Base-by-base conservation (phyloP, 192 early-diverging fungal species). In the Umbelopsis sp. region DNA sequence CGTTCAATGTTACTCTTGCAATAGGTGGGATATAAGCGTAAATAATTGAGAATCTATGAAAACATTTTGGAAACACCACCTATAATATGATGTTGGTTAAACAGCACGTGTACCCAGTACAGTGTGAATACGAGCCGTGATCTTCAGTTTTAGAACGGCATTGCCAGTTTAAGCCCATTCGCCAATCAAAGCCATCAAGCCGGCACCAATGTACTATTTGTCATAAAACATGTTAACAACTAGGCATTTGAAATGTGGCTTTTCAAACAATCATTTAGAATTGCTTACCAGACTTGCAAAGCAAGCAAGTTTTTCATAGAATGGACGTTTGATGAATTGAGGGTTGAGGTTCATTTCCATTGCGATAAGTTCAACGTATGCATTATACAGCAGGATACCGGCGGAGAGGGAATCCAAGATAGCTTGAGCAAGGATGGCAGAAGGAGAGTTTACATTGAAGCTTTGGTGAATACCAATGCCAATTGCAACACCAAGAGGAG, bases 301-400 rank as follows among this genome's bases (percentile, higher is more conserved):
- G 11, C 68, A 74, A 9, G 45, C 29, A 2, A 68, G 17, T 17
- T 79, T 79, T 22, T 68, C 49, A 14, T 3, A 3, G 3, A 45
- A 36, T 14, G 65, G 44, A 0, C 34, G 45, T 25, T 62, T 21
- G 21, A 56, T 21, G 29, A 74, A 79, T 4, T 71, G 66, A n/a
- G 45, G 43, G 22, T 70, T 80, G 34, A 76, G 77, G 44, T 65
- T 78, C 9, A 78, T 78, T 51, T 78, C 77, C 21, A 88, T 83
- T 24, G 87, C 88, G 47, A 94, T 83, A 29, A 94, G 74, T 4
- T 90, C 89, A 22, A 89, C 88, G 66, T 88, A 87, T n/a, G 89
- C 89, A 24, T 88, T 87, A 84, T 95, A 94, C 3, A 94, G 34
- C 38, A 96, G 76, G 44, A 94, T 94, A 67, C 93, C 93, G n/a